Conservation (phyloP, 2,329 filamentous ascomycete genomes). For the Pseudocercospora eumusae region DNA sequence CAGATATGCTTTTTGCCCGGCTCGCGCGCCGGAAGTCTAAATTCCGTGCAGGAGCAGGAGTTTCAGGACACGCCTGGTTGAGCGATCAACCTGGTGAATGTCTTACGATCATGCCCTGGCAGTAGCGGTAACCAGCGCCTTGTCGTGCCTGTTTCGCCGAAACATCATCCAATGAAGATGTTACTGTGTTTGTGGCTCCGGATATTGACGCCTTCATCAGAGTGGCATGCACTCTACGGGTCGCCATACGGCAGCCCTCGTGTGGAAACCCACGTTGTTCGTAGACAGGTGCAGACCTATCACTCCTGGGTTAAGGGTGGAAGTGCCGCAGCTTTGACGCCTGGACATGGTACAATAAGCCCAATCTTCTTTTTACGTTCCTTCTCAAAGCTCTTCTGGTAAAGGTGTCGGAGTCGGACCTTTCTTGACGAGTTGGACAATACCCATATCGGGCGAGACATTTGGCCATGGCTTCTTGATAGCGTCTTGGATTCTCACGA, state of each 20-base stretch:
- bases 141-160: neutral
- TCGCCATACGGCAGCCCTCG: neutral
- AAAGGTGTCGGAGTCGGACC: constrained; percentile 15
- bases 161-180: neutral
- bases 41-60: neutral
- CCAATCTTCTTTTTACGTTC: neutral
- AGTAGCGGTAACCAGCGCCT: neutral
- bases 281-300: neutral
- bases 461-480: constrained; percentile 79
- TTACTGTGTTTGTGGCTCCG: neutral
- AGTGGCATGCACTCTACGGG: neutral
- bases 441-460: constrained; percentile 38
- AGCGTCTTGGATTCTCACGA: constrained; percentile 85
- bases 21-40: neutral
- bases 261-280: neutral
- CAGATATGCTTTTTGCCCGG: constrained; percentile 1
- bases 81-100: neutral
- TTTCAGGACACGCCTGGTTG: neutral
- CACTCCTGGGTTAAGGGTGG: neutral
- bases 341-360: neutral
- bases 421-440: constrained; percentile 16
- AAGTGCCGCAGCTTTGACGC: neutral
- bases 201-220: neutral
- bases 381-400: constrained; percentile 7
- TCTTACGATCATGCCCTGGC: neutral